These are phyloP conservation scores for Akebia trifoliata DNA, from an alignment of 164 flowering plant species.

Conservation along the genomic window DNA sequence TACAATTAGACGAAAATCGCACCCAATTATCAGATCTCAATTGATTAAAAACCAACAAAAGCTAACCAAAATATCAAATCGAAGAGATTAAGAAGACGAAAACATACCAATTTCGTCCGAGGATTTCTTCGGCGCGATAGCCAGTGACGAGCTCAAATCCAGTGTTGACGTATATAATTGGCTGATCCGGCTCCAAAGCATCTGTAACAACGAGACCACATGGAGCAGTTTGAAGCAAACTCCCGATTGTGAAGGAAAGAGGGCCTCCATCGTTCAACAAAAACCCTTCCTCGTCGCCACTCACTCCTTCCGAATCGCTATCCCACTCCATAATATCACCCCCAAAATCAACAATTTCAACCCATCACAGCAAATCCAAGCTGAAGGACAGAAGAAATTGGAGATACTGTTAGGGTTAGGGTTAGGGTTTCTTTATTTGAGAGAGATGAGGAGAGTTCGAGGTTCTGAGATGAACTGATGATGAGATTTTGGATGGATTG, in stretches of 20 bases:
- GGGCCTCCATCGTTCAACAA: slow-evolving; percentile 46
- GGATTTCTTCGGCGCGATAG: slow-evolving; percentile 71
- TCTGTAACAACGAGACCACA: slow-evolving; percentile 76
- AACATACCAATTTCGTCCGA: slow-evolving; percentile 76
- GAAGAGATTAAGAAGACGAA: neutral
- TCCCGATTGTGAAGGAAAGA: slow-evolving; percentile 46
- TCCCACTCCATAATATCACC: slow-evolving; percentile 60
- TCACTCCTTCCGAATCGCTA: slow-evolving; percentile 55
- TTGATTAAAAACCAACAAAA: no score
- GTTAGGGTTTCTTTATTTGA: no score
- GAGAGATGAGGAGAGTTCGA: no score
- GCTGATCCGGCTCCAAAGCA: slow-evolving; percentile 71
- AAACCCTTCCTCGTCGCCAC: slow-evolving; percentile 53
- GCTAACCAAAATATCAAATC: no score
- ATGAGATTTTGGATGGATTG: no score
- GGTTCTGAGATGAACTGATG: no score
- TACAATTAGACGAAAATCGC: no score
- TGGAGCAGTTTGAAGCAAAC: slow-evolving; percentile 51
- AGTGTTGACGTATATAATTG: slow-evolving; percentile 67
- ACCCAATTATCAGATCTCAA: no score
- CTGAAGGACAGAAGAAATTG: no score
- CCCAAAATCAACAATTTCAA: neutral
- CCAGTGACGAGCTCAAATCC: slow-evolving; percentile 79
- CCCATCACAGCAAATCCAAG: slow-evolving; percentile 7
- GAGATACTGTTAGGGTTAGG: no score